These are phyloP conservation scores for Fomitopsis betulina DNA, from an alignment of 1,284 basidiomycete species.

Conservation along the genomic window DNA sequence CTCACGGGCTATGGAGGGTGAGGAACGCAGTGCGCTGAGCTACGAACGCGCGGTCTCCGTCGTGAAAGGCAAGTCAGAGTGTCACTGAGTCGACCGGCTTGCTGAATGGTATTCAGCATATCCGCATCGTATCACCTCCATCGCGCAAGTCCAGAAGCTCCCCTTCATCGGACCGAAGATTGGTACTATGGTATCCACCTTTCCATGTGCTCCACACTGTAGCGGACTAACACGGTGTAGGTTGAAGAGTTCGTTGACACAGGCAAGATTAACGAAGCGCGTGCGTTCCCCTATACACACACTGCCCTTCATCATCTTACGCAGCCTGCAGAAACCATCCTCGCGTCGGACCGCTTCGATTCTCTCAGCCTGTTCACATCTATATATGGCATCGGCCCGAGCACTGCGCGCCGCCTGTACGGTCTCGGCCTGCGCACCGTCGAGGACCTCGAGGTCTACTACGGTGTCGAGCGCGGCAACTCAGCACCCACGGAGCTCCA, in stretches of 20 bases:
- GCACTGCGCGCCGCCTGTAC: slow-evolving; percentile 60
- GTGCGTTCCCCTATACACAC: slow-evolving; percentile 32
- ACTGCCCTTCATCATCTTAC: background rate
- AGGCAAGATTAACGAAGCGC: slow-evolving; percentile 55
- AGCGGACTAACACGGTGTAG: slow-evolving; percentile 27
- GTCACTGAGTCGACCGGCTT: background rate
- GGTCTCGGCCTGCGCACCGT: slow-evolving; percentile 55
- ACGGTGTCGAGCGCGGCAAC: slow-evolving; percentile 40
- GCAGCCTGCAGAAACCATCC: slow-evolving; percentile 39
- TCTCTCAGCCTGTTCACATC: slow-evolving; percentile 54
- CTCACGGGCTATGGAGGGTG: slow-evolving; percentile 57
- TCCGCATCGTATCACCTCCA: slow-evolving; percentile 46
- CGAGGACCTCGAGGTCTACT: slow-evolving; percentile 61
- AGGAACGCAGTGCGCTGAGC: slow-evolving; percentile 58
- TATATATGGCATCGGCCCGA: slow-evolving; percentile 69
- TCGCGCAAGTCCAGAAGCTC: slow-evolving; percentile 45
- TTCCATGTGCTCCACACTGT: background rate
- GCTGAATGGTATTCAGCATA: slow-evolving; percentile 43
- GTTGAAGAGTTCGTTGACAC: slow-evolving; percentile 56
- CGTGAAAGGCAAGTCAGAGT: slow-evolving; percentile 49
- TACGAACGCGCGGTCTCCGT: slow-evolving; percentile 68
- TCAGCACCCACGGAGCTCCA: slow-evolving; percentile 12
- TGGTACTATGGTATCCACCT: slow-evolving; percentile 43
- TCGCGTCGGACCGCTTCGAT: slow-evolving; percentile 46
- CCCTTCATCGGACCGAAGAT: slow-evolving; percentile 63